Conservation (phyloP, 1,284 basidiomycete genomes). For the Polyporus tsugae region DNA sequence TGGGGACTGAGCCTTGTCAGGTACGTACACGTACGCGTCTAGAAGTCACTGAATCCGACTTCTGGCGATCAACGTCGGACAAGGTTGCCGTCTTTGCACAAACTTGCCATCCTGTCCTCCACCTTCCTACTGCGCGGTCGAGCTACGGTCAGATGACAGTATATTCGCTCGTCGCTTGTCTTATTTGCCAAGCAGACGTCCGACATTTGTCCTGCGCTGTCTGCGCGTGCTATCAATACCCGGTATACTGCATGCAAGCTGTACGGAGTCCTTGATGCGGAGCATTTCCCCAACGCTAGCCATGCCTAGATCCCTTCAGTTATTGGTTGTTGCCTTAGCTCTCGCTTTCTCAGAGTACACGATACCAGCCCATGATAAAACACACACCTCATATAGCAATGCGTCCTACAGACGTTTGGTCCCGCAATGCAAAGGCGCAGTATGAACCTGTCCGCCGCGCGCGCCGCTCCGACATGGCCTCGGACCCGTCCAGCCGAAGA, state of each 20-base stretch:
- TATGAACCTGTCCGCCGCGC: neutral
- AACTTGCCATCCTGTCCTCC: neutral
- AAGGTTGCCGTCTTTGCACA: neutral
- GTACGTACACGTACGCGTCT: neutral
- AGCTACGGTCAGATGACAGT: neutral
- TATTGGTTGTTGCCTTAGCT: too few relatives aligned
- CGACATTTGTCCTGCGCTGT: neutral
- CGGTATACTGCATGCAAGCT: neutral
- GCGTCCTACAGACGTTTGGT: neutral
- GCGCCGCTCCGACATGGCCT: too few relatives aligned
- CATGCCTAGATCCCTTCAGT: too few relatives aligned
- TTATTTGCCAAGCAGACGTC: neutral
- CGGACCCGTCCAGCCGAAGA: neutral
- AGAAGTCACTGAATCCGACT: neutral
- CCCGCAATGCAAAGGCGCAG: neutral
- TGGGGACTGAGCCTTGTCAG: constrained; percentile 6
- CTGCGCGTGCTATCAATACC: neutral
- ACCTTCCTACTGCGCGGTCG: neutral
- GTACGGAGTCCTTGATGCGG: neutral
- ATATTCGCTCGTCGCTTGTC: neutral
- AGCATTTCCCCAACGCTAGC: neutral
- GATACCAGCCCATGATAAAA: too few relatives aligned
- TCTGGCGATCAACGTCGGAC: neutral
- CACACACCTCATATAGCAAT: neutral
- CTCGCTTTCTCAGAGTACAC: neutral